Evolutionary conservation across 2,329 filamentous ascomycete species (phyloP), one percentile per base, ranked within the genome.

Genomic region (Scorias spongiosa): DNA sequence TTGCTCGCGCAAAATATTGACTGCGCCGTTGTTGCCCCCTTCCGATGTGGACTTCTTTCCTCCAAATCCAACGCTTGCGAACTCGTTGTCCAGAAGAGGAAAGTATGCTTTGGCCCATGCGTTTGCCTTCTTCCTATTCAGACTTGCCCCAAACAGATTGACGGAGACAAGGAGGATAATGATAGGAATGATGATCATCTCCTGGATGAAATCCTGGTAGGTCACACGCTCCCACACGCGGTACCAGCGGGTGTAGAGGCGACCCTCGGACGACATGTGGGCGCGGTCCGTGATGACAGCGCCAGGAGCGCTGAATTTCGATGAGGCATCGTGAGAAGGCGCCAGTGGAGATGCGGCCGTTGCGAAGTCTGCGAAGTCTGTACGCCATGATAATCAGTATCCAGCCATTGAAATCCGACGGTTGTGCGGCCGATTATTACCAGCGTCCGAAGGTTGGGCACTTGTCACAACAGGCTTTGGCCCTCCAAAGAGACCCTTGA

Each of bases 351-450:
- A 78, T 51, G 86, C 77, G 54, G 79, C 81, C 51, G 78, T 80
- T 48, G 86, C 85, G 59, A 93, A 96, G 70, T 95, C 89, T 67
- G 85, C 87, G 63, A 95, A 95, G 68, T 93, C 88, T 94, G 61
- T 37, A 41, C 41, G 42, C 34, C 28, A 47, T 40, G 42, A 48
- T 37, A 51, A 41, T 50, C 47, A 41, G 48, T 18, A 43, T 43
- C 39, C 30, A 37, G 38, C 38, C 29, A 42, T 40, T 42, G 44
- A 41, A 51, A 45, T 34, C 20, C 20, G 20, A 26, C 20, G 20
- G 20, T 43, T 46, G 66, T 74, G 57, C 5, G 11, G 12, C 11
- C 12, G 4, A 36, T 5, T 12, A 9, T 36, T 69, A 84, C 81
- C 81, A 53, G 79, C 72, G 63, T 85, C 80, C 47, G 63, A 70